Conservation (phyloP, 2,329 filamentous ascomycete species). For the Stenocarpella maydis region DNA sequence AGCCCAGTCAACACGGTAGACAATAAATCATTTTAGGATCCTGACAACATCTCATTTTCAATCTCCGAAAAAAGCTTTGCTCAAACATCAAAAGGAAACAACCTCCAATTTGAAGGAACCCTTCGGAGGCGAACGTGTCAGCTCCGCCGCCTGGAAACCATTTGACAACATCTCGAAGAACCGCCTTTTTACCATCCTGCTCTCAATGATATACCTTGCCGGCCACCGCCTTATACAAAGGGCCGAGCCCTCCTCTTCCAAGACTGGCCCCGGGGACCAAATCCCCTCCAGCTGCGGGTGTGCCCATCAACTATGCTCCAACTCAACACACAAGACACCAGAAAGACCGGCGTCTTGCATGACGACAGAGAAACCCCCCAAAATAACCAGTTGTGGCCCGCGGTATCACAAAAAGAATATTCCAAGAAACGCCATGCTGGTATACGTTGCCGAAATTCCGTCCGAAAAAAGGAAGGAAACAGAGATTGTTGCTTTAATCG, state of each 20-base stretch:
- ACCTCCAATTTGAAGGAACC: background rate
- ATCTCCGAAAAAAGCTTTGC: background rate
- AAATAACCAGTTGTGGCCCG: background rate
- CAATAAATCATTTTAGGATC: background rate
- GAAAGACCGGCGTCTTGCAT: background rate
- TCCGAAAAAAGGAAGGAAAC: background rate
- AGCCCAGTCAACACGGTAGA: background rate
- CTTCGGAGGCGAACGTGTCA: background rate
- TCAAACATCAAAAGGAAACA: too few species aligned
- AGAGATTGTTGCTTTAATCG: background rate
- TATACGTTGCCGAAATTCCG: background rate
- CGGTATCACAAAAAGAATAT: background rate
- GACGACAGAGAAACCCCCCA: too few species aligned
- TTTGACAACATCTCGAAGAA: background rate
- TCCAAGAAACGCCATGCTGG: slow-evolving; percentile 11
- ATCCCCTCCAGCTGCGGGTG: background rate
- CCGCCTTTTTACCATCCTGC: background rate
- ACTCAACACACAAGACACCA: background rate
- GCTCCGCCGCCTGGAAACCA: background rate
- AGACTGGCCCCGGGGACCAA: background rate
- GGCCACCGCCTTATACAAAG: background rate
- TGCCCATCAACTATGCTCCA: background rate
- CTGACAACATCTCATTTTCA: background rate
- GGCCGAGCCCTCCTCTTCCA: too few species aligned
- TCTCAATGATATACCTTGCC: background rate